Base-by-base conservation (phyloP, 192 early-diverging fungal genomes). In the Coemansia sp. region DNA sequence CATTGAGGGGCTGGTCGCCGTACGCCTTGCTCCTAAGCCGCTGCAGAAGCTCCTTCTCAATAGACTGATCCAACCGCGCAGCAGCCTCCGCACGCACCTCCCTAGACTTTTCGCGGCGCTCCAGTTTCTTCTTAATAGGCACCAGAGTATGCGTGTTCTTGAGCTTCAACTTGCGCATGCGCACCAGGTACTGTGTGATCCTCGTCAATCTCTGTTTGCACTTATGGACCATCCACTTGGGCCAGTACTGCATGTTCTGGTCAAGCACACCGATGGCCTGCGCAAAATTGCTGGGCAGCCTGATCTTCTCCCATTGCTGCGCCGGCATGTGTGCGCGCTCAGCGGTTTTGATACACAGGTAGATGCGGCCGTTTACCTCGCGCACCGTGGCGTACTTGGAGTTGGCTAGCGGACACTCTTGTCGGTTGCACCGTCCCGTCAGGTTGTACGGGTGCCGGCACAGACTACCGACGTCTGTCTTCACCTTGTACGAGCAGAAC, bases 401-500 rank as follows among this genome's bases (percentile, higher is more conserved):
- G 85, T 99, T 99, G 51, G 97, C 95, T 66, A 99, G 83, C 15
- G 97, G 97, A 74, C 97, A 99, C 2, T 93, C 92, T 68, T 92
- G 92, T 16, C 93, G 87, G 84, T 90, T 95, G 87, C 97, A 99
- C 42, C 96, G 90, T 26, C 97, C 97, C 2, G 96, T 95, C 7
- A 98, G 91, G 81, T 98, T 99, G 84, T 95, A 94, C 66, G 93
- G 91, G 76, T 97, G 96, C 67, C 95, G 88, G 84, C 97, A 99
- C 63, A 99, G 96, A 77, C 89, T 95, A 61, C 90, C 91, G 45
- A 88, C 89, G 61, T 85, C 81, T 18, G 96, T 95, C 90, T 95
- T 95, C 86, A 97, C 90, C 92, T 98, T 99, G 88, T 90, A 99
- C 15, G 95, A 96, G 71, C 97, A 99, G 76, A 99, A 99, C 75